phyloP scores from a whole-genome alignment of 805 yeast genomes.

The Ogataea naganishii region DNA sequence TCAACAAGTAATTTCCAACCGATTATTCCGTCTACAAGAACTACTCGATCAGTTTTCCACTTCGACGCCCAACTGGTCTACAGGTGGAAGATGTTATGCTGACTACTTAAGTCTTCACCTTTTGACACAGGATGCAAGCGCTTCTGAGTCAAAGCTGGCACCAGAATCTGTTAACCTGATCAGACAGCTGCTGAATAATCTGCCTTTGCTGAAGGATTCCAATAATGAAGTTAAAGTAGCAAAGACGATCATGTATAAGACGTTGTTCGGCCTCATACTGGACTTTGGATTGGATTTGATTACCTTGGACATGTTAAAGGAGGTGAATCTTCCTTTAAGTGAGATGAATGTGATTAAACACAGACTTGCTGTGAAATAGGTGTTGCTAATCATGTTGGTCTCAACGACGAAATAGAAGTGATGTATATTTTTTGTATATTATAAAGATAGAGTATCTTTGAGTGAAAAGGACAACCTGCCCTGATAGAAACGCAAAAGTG shows the following conservation, averaged over 20 bases:
- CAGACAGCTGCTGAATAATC: constrained; percentile 32
- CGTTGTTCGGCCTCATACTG: constrained; percentile 33
- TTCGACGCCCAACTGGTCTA: constrained; percentile 37
- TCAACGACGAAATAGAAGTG: too few relatives aligned
- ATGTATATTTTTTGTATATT: too few relatives aligned
- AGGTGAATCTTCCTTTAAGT: constrained; percentile 36
- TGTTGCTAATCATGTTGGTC: too few relatives aligned
- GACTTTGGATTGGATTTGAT: constrained; percentile 17
- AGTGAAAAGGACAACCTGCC: too few relatives aligned
- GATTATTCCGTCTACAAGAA: constrained; percentile 18
- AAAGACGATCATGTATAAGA: constrained; percentile 42
- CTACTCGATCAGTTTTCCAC: constrained; percentile 29
- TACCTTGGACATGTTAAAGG: constrained; percentile 25
- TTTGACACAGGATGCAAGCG: constrained; percentile 4
- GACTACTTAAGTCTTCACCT: constrained; percentile 33
- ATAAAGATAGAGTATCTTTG: too few relatives aligned
- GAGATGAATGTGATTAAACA: too few relatives aligned
- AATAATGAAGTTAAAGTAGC: constrained; percentile 38
- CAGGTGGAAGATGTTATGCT: constrained; percentile 51
- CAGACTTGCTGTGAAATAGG: too few relatives aligned
- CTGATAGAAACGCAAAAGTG: too few relatives aligned
- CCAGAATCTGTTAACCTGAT: constrained; percentile 17
- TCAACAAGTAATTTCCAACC: constrained; percentile 44
- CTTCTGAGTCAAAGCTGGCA: constrained; percentile 5
- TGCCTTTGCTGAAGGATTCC: constrained; percentile 31